These are phyloP conservation scores for Pichia pseudocactophila DNA, from an alignment of 805 yeast genomes.

Conservation along the genomic window DNA sequence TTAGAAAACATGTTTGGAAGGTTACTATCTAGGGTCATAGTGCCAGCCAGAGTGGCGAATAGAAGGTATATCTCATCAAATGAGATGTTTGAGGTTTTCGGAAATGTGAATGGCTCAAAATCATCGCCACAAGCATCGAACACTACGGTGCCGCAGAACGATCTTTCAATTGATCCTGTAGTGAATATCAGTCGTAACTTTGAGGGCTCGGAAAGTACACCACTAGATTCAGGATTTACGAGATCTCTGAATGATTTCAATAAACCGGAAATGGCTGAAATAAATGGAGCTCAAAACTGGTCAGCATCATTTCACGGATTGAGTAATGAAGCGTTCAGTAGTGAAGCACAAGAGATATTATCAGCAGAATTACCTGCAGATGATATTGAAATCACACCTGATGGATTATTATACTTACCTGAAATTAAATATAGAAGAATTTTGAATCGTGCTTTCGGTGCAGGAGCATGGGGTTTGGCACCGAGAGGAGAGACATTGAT, in stretches of 20 bases:
- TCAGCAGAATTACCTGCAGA: slow-evolving; percentile 51
- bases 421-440: slow-evolving; percentile 93
- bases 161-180: slow-evolving; percentile 17
- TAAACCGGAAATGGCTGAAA: slow-evolving; percentile 15
- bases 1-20: neutral
- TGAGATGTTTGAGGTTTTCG: slow-evolving; percentile 25
- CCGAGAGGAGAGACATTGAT: slow-evolving; percentile 83
- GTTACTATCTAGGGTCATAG: neutral
- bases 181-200: slow-evolving; percentile 16
- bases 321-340: slow-evolving; percentile 68
- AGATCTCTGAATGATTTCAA: slow-evolving; percentile 21
- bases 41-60: neutral
- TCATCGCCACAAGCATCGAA: neutral
- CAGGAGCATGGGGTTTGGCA: slow-evolving; percentile 98
- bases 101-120: slow-evolving; percentile 4
- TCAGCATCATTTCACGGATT: slow-evolving; percentile 79
- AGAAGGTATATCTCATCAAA: slow-evolving; percentile 6
- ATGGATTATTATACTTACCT: slow-evolving; percentile 84
- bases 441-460: slow-evolving; percentile 86
- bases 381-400: slow-evolving; percentile 93
- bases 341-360: slow-evolving; percentile 50
- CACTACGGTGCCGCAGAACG: too few relatives aligned
- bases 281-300: slow-evolving; percentile 53
- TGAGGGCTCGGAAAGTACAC: slow-evolving; percentile 8
- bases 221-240: slow-evolving; percentile 14